Evolutionary conservation across 352 stramenopile species (phyloP).

Genomic region (Phytophthora brassicae): DNA sequence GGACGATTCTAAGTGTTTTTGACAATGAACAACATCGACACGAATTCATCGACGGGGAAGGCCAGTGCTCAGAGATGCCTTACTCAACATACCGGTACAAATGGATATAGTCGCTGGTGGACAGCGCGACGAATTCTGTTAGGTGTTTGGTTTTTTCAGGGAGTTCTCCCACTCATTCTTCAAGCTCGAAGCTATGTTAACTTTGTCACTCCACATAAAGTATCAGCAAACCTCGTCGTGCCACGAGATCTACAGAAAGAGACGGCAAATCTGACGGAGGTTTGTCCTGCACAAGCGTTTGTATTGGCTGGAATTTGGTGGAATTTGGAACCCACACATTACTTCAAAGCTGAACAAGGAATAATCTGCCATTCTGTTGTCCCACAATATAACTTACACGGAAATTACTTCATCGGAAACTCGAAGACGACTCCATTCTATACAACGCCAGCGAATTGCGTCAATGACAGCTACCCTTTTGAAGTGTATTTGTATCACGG

Average conservation of each 20-base stretch:
- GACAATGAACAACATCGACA: too few relatives aligned
- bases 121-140: not conserved
- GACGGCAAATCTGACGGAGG: not conserved
- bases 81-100: not conserved
- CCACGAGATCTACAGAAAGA: not conserved
- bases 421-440: not conserved
- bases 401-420: slow-evolving; percentile 13
- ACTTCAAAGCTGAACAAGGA: slow-evolving; percentile 2
- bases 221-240: not conserved
- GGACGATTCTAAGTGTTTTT: too few relatives aligned
- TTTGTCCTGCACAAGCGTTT: slow-evolving; percentile 9
- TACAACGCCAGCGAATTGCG: slow-evolving; percentile 1
- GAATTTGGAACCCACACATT: slow-evolving; percentile 24
- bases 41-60: not conserved
- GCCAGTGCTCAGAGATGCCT: not conserved
- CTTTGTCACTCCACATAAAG: not conserved
- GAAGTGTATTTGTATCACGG: slow-evolving; percentile 18
- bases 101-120: not conserved
- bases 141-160: not conserved
- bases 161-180: not conserved
- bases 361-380: slow-evolving; percentile 22
- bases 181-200: not conserved
- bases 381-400: slow-evolving; percentile 22
- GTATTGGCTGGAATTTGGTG: slow-evolving; percentile 16
- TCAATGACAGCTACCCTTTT: slow-evolving; percentile 9